These are phyloP conservation scores for Cudoniella acicularis DNA, from an alignment of 495 filamentous ascomycete species.

Conservation along the genomic window DNA sequence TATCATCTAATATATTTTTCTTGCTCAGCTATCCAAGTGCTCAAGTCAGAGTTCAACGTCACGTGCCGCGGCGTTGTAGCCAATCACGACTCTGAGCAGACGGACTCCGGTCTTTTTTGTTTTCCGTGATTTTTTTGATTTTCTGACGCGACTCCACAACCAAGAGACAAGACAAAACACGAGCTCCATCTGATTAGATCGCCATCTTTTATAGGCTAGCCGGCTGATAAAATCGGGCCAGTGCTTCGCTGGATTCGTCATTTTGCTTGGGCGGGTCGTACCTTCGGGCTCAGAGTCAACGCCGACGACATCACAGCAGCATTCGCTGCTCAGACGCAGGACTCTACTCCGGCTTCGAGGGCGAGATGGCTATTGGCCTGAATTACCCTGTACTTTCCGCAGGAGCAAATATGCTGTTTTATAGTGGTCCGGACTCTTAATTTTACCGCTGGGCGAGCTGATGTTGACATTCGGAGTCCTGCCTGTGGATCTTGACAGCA, in stretches of 20 bases:
- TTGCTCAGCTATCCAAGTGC: no score
- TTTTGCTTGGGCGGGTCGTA: neutral
- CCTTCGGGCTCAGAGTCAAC: neutral
- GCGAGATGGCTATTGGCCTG: neutral
- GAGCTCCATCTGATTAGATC: neutral
- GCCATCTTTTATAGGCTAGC: neutral
- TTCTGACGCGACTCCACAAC: no score
- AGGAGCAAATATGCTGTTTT: neutral
- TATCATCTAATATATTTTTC: neutral
- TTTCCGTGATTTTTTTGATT: no score
- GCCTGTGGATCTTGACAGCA: neutral
- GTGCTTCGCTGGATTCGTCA: neutral
- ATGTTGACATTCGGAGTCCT: neutral
- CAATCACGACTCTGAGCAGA: neutral
- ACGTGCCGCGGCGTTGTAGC: neutral
- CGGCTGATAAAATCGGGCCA: neutral
- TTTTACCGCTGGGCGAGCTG: neutral
- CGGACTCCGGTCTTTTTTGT: neutral
- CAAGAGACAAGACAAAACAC: no score
- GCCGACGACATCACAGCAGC: neutral
- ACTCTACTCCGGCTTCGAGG: neutral
- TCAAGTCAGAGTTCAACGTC: neutral
- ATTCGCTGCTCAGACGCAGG: neutral
- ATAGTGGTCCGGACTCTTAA: neutral
- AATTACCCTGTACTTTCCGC: neutral